Conservation (phyloP, 345 rosid genomes). For the Populus alba region DNA sequence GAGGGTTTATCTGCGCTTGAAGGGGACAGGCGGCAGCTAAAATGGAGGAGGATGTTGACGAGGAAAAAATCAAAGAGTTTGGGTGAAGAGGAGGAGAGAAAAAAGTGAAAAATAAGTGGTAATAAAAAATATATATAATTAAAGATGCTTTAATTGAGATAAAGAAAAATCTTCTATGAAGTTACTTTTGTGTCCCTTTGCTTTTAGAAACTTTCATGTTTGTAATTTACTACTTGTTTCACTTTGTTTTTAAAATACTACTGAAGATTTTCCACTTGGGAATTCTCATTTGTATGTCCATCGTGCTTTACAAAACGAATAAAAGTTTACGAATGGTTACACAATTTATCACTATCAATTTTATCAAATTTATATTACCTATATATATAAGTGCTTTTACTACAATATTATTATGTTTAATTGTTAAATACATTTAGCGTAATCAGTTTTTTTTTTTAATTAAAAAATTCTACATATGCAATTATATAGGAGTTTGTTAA, state of each 20-base stretch:
- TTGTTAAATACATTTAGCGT: no score
- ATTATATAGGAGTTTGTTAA: no score
- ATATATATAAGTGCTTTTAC: no score
- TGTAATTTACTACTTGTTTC: neutral
- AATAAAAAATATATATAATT: slow-evolving; percentile 7
- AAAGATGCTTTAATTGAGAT: slow-evolving; percentile 28
- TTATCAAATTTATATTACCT: no score
- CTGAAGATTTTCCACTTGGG: neutral
- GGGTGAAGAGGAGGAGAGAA: neutral
- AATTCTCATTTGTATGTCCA: no score
- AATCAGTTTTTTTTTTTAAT: neutral
- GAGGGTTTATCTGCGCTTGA: slow-evolving; percentile 48
- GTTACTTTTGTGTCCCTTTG: slow-evolving; percentile 40
- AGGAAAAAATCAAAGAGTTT: slow-evolving; percentile 11
- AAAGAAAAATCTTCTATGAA: slow-evolving; percentile 22
- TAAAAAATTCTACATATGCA: neutral
- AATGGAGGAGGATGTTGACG: slow-evolving; percentile 44
- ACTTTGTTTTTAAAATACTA: slow-evolving; percentile 2
- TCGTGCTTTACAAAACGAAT: no score
- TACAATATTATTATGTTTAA: no score
- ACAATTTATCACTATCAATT: no score
- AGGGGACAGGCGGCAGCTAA: slow-evolving; percentile 50
- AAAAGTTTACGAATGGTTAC: no score
- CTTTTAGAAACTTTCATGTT: slow-evolving; percentile 10
- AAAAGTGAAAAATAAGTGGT: neutral